phyloP scores from a whole-genome alignment of 2,329 filamentous ascomycete genomes.

The Sporothrix variecibatus region DNA sequence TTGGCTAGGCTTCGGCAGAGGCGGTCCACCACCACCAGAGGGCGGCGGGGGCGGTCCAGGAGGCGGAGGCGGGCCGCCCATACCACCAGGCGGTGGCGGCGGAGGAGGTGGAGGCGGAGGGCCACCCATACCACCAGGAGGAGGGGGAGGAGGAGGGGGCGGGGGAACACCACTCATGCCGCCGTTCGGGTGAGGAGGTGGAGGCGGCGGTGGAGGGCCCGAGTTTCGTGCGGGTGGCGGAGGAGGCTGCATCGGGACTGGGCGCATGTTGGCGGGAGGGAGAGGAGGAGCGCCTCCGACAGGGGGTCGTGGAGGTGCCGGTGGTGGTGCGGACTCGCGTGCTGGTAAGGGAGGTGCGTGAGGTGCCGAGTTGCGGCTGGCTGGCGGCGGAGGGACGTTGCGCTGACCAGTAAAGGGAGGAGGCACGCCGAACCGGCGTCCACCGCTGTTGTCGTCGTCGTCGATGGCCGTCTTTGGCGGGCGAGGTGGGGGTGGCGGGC shows the following conservation, averaged over 20 bases:
- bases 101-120: conserved; percentile 51
- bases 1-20: conserved; percentile 46
- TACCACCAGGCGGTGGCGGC: conserved; percentile 38
- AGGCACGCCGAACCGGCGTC: conserved; percentile 71
- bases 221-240: conserved; percentile 40
- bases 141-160: conserved; percentile 35
- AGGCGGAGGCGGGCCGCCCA: conserved; percentile 48
- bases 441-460: conserved; percentile 59
- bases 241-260: conserved; percentile 55
- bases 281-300: conserved; percentile 48
- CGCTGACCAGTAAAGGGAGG: conserved; percentile 73
- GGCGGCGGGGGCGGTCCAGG: conserved; percentile 56
- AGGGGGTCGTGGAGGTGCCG: conserved; percentile 53
- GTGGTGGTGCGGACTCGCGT: conserved; percentile 21
- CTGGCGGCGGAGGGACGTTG: conserved; percentile 72
- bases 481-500: conserved; percentile 67
- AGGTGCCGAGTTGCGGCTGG: conserved; percentile 51
- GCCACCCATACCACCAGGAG: conserved; percentile 39
- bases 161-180: conserved; percentile 36
- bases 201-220: conserved; percentile 37
- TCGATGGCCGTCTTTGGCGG: conserved; percentile 72
- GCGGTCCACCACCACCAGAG: conserved; percentile 51
- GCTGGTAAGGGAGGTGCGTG: conserved; percentile 14
- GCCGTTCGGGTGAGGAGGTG: conserved; percentile 40
- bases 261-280: conserved; percentile 55